Base-by-base conservation (phyloP, 2,329 filamentous ascomycete species). In the Lachnellula subtilissima region DNA sequence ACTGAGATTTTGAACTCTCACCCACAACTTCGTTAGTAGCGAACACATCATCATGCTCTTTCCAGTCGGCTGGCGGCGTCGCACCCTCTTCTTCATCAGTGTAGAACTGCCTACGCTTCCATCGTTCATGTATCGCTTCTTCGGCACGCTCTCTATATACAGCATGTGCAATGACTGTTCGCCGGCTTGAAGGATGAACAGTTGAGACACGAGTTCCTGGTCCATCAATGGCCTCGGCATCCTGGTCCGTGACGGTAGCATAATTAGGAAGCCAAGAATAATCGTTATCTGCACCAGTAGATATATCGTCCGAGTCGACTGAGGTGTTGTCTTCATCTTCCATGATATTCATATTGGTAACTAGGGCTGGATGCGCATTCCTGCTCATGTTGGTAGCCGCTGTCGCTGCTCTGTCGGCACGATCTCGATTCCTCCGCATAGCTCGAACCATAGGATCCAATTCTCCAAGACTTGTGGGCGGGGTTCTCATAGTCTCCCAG, bases 31-130 rank as follows among this genome's bases (percentile, higher is more conserved):
- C 54, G 53, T 51, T 57, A 15, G 59, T 50, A 5, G 50, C 59
- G n/a, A 67, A 60, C 11, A 85, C 71, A 61, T 86, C 84, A 43
- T 87, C 79, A 14, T 82, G 78, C 5, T 81, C 77, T 22, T 79
- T 75, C 76, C 86, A 91, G 25, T 82, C 84, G 6, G 80, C 76
- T 0, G 87, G 87, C 2, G 82, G 76, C n/a, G 72, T 69, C 9
- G 82, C 80, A 2, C 90, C 90, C 70, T 95, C 90, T 73, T 95
- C 91, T 70, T 91, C 87, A 56, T 95, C 90, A 0, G 91, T 80
- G 65, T 94, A 95, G 65, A 94, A 95, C 40, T 86, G 83, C 47
- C 90, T 80, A 56, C 88, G 80, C 65, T 82, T 82, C 89, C 89
- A 94, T 50, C 89, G 80, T 53, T 92, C 83, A 64, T 87, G 79